Base-by-base conservation (phyloP, 345 rosid genomes). In the Hevea brasiliensis region DNA sequence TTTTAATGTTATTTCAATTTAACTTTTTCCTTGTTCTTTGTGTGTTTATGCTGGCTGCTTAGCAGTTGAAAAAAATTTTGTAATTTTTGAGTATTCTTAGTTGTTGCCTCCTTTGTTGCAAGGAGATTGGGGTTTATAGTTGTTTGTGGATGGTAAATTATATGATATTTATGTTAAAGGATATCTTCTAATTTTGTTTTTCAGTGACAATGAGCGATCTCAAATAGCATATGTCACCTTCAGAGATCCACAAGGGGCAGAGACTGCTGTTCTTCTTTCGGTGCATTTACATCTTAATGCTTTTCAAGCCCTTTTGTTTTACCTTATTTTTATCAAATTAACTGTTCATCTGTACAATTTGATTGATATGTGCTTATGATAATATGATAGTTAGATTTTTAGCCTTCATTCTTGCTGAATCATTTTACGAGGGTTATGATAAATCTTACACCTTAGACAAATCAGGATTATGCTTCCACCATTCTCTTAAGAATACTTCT, bases 231-330 rank as follows among this genome's bases (percentile, higher is more conserved):
- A 81, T 81, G 91, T 93, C 42, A 87, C 92, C 72, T 93, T 93
- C 85, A 89, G 85, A 84, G 94, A 93, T 83, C 15, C 86, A 20
- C 90, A 91, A 78, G 98, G 97, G 59, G 93, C 96, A 55, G 94
- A 91, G 69, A 91, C 97, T 72, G 97, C 98, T 0, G 82, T 87
- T 80, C 92, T 89, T 76, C 94, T 93, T 80, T 85, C 96, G 85
- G 98, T 93, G 55, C 77, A 79, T 79, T 65, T 35, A 32, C 61
- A 29, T 71, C 67, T 75, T 21, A 61, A 67, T 41, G 15, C 8
- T 37, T 24, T 48, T 56, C 14, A 44, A 45, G 37, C 61, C 12
- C 29, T 75, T 69, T 32, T 18, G 12, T 61, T n/a, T 61, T 15
- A 40, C 3, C 41, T 24, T 23, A 15, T 29, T 29, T 51, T 29